Conservation (phyloP, 306 rosid species). For the Astragalus membranaceus region DNA sequence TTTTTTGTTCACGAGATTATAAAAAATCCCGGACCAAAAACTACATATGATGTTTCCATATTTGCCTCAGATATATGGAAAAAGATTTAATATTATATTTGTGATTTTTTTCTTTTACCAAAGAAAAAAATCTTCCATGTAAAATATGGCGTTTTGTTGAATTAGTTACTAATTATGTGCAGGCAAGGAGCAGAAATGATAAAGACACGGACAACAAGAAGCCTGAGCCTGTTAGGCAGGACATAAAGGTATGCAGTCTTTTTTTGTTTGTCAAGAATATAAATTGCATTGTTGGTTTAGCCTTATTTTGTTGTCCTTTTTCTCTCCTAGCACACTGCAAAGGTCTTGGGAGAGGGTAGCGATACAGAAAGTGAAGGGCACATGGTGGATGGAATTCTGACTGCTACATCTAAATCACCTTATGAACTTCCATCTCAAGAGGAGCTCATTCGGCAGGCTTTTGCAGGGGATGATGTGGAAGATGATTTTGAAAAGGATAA, state of each 20-base stretch:
- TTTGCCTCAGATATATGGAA: too few relatives aligned
- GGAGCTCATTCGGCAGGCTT: constrained; percentile 73
- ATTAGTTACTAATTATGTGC: too few relatives aligned
- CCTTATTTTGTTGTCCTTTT: background rate
- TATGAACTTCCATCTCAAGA: constrained; percentile 92
- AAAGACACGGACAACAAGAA: constrained; percentile 26
- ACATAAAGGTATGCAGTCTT: constrained; percentile 35
- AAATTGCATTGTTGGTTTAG: background rate
- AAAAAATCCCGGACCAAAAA: constrained; percentile 66
- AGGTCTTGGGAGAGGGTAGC: constrained; percentile 47
- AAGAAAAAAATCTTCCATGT: too few relatives aligned
- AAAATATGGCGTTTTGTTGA: too few relatives aligned
- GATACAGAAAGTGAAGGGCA: constrained; percentile 66
- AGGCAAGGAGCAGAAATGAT: constrained; percentile 49
- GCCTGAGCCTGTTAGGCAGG: constrained; percentile 37
- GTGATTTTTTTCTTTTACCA: too few relatives aligned
- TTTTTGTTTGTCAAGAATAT: background rate
- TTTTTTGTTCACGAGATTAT: constrained; percentile 45
- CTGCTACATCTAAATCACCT: constrained; percentile 44
- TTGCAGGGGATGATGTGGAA: constrained; percentile 91
- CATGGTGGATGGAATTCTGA: constrained; percentile 71
- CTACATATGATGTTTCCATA: too few relatives aligned
- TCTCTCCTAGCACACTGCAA: constrained; percentile 40
- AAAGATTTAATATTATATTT: too few relatives aligned
- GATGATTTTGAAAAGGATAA: constrained; percentile 75